phyloP scores from a whole-genome alignment of 2,329 filamentous ascomycete genomes.

The Nigrospora sphaerica region DNA sequence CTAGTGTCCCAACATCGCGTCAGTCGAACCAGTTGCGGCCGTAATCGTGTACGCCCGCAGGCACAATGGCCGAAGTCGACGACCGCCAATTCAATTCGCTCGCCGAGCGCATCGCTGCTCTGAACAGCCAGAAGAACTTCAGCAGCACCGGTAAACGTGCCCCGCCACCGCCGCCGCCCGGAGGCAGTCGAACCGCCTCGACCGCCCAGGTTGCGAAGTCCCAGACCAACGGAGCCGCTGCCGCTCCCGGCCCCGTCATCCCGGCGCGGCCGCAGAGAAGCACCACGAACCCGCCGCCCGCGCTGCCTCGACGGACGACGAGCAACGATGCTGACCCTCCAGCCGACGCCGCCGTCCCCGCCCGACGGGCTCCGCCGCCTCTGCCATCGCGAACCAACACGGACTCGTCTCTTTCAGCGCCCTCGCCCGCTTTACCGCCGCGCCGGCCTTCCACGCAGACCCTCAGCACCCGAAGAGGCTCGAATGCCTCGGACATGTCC shows the following conservation, averaged over 20 bases:
- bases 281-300: constrained; percentile 23
- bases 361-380: constrained; percentile 25
- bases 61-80: constrained; percentile 51
- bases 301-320: constrained; percentile 28
- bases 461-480: constrained; percentile 40
- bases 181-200: not conserved
- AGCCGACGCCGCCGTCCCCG: constrained; percentile 16
- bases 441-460: constrained; percentile 39
- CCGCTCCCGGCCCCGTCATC: constrained; percentile 25
- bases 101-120: constrained; percentile 55
- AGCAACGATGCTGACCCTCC: constrained; percentile 13
- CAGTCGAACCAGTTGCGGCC: no score
- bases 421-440: constrained; percentile 44
- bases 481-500: constrained; percentile 51
- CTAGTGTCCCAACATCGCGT: not conserved
- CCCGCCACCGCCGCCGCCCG: constrained; percentile 39
- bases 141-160: constrained; percentile 31
- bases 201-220: constrained; percentile 23
- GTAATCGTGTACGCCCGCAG: not conserved
- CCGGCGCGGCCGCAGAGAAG: constrained; percentile 29
- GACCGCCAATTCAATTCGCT: constrained; percentile 56
- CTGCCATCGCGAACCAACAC: constrained; percentile 30
- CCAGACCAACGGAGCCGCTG: constrained; percentile 13
- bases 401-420: constrained; percentile 30
- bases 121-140: constrained; percentile 57